phyloP scores from a whole-genome alignment of 176 grass and related monocot species.

The Stipa capillata region DNA sequence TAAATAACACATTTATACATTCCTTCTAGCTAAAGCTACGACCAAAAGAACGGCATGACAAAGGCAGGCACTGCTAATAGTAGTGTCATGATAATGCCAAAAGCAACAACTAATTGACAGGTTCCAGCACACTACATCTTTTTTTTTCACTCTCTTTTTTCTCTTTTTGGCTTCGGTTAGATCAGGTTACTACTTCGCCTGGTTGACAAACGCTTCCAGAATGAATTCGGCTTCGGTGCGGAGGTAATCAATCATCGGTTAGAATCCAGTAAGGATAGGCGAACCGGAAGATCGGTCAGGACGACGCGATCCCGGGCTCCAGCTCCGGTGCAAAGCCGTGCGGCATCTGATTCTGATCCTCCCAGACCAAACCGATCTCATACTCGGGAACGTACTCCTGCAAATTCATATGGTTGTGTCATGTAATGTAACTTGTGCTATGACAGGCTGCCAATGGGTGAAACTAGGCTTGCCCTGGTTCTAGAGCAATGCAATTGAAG shows the following conservation, averaged over 20 bases:
- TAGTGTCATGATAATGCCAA: conserved; percentile 2
- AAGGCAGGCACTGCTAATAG: background rate
- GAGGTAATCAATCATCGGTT: background rate
- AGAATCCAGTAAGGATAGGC: conserved; percentile 1
- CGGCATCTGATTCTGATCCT: conserved; percentile 52
- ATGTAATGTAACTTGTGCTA: background rate
- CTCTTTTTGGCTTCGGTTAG: conserved; percentile 3
- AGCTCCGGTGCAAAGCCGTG: conserved; percentile 39
- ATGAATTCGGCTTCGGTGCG: background rate
- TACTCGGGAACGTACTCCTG: conserved; percentile 74
- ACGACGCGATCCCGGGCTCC: conserved; percentile 46
- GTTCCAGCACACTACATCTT: background rate
- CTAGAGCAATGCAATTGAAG: background rate
- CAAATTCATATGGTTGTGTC: background rate
- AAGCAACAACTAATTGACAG: conserved; percentile 19
- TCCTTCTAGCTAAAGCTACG: background rate
- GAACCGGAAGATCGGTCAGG: conserved; percentile 10
- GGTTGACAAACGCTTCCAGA: conserved; percentile 10
- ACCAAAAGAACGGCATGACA: conserved; percentile 16
- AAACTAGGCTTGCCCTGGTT: background rate
- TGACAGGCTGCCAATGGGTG: background rate
- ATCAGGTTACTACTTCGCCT: conserved; percentile 17
- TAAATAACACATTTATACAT: background rate
- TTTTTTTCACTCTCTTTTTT: background rate
- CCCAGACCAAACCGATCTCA: conserved; percentile 69